phyloP scores from a whole-genome alignment of 768 basidiomycete species.

The Boletellus ananiceps region DNA sequence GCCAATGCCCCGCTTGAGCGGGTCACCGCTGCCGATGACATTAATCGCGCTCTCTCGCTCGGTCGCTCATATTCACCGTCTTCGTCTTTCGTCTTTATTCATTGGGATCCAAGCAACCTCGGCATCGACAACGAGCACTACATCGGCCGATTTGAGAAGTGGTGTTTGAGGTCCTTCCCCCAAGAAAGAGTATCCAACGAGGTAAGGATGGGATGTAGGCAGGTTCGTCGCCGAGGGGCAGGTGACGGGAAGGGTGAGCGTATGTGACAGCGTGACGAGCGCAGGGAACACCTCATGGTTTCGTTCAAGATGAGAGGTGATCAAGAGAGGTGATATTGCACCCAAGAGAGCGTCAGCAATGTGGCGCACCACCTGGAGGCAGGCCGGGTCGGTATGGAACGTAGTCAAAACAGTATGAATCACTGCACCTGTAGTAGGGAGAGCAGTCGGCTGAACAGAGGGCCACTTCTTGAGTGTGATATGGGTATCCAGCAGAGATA shows the following conservation, averaged over 20 bases:
- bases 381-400: not conserved
- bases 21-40: slow-evolving; percentile 58
- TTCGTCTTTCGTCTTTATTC: slow-evolving; percentile 35
- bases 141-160: slow-evolving; percentile 52
- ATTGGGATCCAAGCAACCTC: slow-evolving; percentile 63
- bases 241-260: slow-evolving; percentile 49
- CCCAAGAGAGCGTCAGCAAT: slow-evolving; percentile 48
- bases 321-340: slow-evolving; percentile 55
- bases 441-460: slow-evolving; percentile 43
- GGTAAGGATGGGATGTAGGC: slow-evolving; percentile 53
- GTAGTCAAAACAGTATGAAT: not conserved
- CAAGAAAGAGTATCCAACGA: slow-evolving; percentile 50
- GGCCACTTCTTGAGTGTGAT: slow-evolving; percentile 44
- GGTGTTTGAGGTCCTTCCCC: slow-evolving; percentile 40
- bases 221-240: slow-evolving; percentile 50
- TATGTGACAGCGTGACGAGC: slow-evolving; percentile 45
- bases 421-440: slow-evolving; percentile 37
- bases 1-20: slow-evolving; percentile 47
- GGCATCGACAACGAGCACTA: slow-evolving; percentile 59
- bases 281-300: slow-evolving; percentile 43
- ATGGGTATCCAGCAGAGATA: slow-evolving; percentile 29
- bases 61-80: slow-evolving; percentile 34
- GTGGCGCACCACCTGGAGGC: slow-evolving; percentile 25
- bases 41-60: slow-evolving; percentile 41
- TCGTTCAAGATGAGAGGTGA: slow-evolving; percentile 60